Evolutionary conservation across 2,329 filamentous ascomycete genomes (phyloP).

Genomic region (Aspergillus quadrilineatus): DNA sequence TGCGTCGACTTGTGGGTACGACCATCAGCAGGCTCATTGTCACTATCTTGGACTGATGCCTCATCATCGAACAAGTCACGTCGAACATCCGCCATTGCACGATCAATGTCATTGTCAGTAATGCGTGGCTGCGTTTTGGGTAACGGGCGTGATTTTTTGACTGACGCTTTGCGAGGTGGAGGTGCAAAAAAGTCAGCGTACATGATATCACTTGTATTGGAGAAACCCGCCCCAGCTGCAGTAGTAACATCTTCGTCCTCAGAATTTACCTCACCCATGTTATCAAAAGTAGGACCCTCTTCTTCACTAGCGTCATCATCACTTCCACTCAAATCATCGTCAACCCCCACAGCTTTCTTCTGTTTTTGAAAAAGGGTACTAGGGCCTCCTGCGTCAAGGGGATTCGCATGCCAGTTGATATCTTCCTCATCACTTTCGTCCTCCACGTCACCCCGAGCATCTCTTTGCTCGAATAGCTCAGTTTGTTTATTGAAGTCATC

Average conservation of each 20-base stretch:
- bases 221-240: constrained; percentile 57
- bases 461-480: constrained; percentile 83
- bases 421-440: constrained; percentile 74
- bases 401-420: constrained; percentile 85
- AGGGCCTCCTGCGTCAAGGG: constrained; percentile 49
- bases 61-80: constrained; percentile 87
- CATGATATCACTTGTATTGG: constrained; percentile 83
- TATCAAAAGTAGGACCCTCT: constrained; percentile 77
- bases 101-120: constrained; percentile 68
- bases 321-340: constrained; percentile 52
- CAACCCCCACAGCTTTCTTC: constrained; percentile 21
- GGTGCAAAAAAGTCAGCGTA: constrained; percentile 94
- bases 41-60: constrained; percentile 53
- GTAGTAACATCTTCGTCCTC: constrained; percentile 63
- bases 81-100: constrained; percentile 81
- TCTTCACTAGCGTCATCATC: constrained; percentile 61
- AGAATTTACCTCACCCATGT: constrained; percentile 66
- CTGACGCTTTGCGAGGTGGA: constrained; percentile 69
- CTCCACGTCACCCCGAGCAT: constrained; percentile 72
- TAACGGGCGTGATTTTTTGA: constrained; percentile 53
- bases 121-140: constrained; percentile 55
- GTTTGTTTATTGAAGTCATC: constrained; percentile 96
- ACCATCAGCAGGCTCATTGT: constrained; percentile 54
- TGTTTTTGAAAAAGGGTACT: constrained; percentile 13
- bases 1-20: constrained; percentile 63